phyloP scores from a whole-genome alignment of 768 basidiomycete genomes.

The Trametes elegans region DNA sequence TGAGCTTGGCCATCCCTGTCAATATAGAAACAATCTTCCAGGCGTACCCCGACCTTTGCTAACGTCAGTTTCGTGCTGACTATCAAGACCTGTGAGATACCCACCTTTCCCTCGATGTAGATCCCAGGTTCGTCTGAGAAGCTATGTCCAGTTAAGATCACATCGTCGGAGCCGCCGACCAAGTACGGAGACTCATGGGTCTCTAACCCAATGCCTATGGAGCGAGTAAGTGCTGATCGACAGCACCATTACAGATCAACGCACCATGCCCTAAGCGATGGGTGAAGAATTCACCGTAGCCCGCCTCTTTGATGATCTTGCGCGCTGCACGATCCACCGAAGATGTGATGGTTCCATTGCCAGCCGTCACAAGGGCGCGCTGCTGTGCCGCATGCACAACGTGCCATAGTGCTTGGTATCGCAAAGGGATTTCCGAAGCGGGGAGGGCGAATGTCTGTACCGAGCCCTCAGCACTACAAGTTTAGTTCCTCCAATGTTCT shows the following conservation, averaged over 20 bases:
- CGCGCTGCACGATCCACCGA: constrained; percentile 66
- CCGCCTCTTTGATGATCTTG: constrained; percentile 38
- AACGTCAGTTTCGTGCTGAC: neutral
- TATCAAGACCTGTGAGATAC: constrained; percentile 11
- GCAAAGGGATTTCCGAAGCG: constrained; percentile 43
- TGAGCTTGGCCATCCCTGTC: constrained; percentile 48
- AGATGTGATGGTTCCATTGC: constrained; percentile 47
- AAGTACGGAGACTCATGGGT: constrained; percentile 82
- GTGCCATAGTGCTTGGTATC: constrained; percentile 54
- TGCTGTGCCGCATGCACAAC: constrained; percentile 63
- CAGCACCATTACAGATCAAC: constrained; percentile 15
- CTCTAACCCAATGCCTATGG: constrained; percentile 77
- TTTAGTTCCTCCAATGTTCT: neutral
- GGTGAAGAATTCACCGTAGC: constrained; percentile 64
- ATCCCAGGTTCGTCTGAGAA: constrained; percentile 84
- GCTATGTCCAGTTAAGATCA: constrained; percentile 61
- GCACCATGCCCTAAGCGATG: constrained; percentile 80
- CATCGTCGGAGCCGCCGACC: constrained; percentile 59
- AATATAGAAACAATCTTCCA: constrained; percentile 85
- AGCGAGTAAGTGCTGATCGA: neutral
- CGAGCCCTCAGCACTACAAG: neutral
- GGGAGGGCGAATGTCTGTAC: constrained; percentile 65
- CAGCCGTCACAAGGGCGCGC: constrained; percentile 47
- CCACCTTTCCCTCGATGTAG: constrained; percentile 67
- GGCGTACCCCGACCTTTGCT: constrained; percentile 65